These are phyloP conservation scores for Helianthus tuberosus DNA, from an alignment of 129 eudicot genomes.

Conservation along the genomic window DNA sequence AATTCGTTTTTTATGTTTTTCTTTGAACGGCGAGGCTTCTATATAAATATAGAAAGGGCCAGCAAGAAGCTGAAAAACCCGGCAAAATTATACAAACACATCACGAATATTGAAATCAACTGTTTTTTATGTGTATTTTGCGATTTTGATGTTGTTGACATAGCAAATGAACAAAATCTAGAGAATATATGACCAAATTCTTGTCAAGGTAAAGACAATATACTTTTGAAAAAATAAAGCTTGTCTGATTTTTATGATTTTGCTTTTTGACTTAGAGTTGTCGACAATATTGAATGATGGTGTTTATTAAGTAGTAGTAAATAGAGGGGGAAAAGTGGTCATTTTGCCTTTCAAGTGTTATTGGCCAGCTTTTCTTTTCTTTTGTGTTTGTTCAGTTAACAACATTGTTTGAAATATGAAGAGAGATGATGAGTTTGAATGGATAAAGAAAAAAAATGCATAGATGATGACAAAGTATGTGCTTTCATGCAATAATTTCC, in stretches of 20 bases:
- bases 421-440: background rate
- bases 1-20: too few species aligned
- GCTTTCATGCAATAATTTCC: background rate
- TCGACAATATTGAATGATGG: slow-evolving; percentile 22
- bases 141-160: background rate
- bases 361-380: background rate
- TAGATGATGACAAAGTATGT: background rate
- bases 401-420: background rate
- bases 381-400: background rate
- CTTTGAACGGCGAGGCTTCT: too few species aligned
- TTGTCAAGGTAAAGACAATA: slow-evolving; percentile 27
- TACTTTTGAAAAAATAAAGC: slow-evolving; percentile 22
- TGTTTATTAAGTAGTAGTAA: slow-evolving; percentile 11
- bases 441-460: background rate
- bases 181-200: slow-evolving; percentile 25
- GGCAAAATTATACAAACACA: too few species aligned
- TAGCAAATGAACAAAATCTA: slow-evolving; percentile 12
- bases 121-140: background rate
- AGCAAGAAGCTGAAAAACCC: too few species aligned
- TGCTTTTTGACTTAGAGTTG: slow-evolving; percentile 33
- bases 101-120: too few species aligned
- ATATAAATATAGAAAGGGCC: too few species aligned
- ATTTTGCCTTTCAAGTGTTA: slow-evolving; percentile 21
- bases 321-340: slow-evolving; percentile 26
- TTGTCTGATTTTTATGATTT: slow-evolving; percentile 10